Evolutionary conservation across 2,329 filamentous ascomycete genomes (phyloP).

Genomic region (Neurospora crassa): DNA sequence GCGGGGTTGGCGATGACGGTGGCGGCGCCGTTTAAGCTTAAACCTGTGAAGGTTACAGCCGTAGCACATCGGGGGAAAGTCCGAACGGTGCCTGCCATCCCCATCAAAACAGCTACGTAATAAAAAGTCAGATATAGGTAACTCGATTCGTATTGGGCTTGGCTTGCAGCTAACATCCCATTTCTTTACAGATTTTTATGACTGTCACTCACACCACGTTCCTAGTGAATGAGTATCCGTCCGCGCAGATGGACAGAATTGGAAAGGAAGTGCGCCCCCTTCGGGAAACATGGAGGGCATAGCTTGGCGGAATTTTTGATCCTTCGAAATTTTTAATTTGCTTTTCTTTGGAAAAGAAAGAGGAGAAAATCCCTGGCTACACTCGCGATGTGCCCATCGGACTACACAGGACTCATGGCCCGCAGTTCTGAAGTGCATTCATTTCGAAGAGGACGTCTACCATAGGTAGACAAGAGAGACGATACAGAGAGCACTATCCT

Average conservation of each 20-base stretch:
- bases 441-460: background rate
- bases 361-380: too few relatives aligned
- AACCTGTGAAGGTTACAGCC: background rate
- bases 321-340: too few relatives aligned
- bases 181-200: background rate
- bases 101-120: background rate
- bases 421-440: background rate
- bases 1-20: background rate
- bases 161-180: background rate
- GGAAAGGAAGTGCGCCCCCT: background rate
- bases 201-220: background rate
- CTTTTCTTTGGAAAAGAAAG: too few relatives aligned
- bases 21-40: background rate
- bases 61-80: background rate
- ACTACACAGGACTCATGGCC: background rate
- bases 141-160: background rate
- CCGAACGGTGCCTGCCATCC: background rate
- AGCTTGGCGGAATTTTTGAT: too few relatives aligned
- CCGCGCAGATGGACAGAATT: background rate
- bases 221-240: background rate
- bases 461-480: background rate
- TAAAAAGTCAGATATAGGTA: background rate
- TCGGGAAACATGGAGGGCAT: background rate
- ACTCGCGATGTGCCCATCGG: background rate
- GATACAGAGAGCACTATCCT: background rate